Evolutionary conservation across 148 eudicot species (phyloP), one percentile per base, ranked within the genome.

Genomic region (Cornus suecica): DNA sequence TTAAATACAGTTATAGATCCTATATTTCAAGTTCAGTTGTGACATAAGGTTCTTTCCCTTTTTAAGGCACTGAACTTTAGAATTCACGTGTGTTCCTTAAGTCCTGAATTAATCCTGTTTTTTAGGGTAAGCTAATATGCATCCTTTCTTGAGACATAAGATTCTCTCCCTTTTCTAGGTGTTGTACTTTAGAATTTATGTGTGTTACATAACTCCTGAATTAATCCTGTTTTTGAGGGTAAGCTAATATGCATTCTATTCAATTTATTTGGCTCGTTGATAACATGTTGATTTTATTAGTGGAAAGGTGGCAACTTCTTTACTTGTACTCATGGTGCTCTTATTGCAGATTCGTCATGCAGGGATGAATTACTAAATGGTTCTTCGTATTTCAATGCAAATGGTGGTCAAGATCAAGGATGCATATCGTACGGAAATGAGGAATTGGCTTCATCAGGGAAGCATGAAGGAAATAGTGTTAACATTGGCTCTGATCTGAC

Each of bases 381-480:
- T 32, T 84, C 86, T 42, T n/a, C 79, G 31, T 75, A 41, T 28
- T 66, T 42, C 71, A 81, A 84, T 69, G 84, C 79, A 66, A 76
- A 72, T 79, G 81, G 65, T 61, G 75, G 7, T 24, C 65, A n/a
- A 72, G 81, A 73, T 75, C 71, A 80, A 69, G 73, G n/a, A 18
- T 32, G 56, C 77, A 71, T 61, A 51, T 72, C 70, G 70, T 24
- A 66, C 61, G 45, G 23, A 31, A 65, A 58, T 54, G 68, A 58
- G 56, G 76, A 78, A 23, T 70, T 65, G 11, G 31, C 63, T 42
- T 71, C 83, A 61, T 48, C 28, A 10, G 76, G 63, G 65, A 51
- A 76, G 68, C 66, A n/a, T 74, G 71, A 51, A 34, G 77, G 69
- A 32, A 11, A 10, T 56, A 56, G 45, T 51, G 48, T 16, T 0